Conservation (phyloP, 176 grass and related monocot species). For the Oryza glumipatula region DNA sequence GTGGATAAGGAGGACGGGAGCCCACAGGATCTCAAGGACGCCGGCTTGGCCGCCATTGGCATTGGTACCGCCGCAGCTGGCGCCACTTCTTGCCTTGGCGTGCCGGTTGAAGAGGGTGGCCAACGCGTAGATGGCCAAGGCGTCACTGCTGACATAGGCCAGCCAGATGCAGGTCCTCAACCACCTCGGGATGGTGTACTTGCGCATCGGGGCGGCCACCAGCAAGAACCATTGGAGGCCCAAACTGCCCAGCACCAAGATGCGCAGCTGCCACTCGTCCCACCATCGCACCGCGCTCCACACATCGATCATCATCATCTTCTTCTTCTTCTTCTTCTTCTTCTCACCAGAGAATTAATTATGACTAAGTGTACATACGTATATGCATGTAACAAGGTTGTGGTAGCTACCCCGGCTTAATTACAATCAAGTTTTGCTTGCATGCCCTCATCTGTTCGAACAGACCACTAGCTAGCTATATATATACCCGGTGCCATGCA, state of each 20-base stretch:
- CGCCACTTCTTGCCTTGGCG: not conserved
- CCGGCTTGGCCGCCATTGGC: not conserved
- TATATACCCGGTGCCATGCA: too few relatives aligned
- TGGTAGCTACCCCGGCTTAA: too few relatives aligned
- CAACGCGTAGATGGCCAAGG: not conserved
- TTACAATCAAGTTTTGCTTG: too few relatives aligned
- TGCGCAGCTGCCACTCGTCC: slow-evolving; percentile 20
- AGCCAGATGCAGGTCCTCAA: not conserved
- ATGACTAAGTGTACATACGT: too few relatives aligned
- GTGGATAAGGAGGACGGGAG: not conserved
- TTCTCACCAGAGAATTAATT: too few relatives aligned
- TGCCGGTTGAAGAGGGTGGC: slow-evolving; percentile 42
- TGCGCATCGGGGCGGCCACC: not conserved
- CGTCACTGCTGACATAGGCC: not conserved
- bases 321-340: too few relatives aligned
- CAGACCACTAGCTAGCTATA: too few relatives aligned
- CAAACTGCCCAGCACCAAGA: not conserved
- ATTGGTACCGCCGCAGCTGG: not conserved
- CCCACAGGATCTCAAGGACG: slow-evolving; percentile 23
- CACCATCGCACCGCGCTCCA: not conserved
- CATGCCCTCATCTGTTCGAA: too few relatives aligned
- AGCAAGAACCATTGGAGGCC: not conserved
- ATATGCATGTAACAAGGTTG: too few relatives aligned
- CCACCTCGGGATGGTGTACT: not conserved
- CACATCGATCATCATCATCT: not conserved